A percentile compares a stretch with the other conserved stretches of the same genome.
These are phyloP conservation scores for Massarina eburnea DNA, from an alignment of 2,329 filamentous ascomycete genomes.

Conservation along the genomic window DNA sequence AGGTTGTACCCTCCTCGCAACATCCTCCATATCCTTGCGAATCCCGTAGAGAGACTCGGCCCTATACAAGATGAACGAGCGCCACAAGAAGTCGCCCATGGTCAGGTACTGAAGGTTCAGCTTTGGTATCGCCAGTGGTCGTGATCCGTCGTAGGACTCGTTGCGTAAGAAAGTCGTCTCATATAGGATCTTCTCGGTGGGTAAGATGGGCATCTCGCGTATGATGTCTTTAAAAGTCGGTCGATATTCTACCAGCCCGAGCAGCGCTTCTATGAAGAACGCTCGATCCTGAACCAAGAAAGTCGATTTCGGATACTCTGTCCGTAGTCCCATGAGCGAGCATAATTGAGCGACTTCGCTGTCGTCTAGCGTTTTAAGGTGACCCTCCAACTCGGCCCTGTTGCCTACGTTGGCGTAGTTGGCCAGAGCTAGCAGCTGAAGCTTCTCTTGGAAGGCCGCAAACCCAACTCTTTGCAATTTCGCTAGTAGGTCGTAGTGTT, in stretches of 20 bases:
- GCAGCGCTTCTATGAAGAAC: conserved; percentile 70
- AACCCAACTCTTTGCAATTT: conserved; percentile 72
- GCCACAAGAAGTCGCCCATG: conserved; percentile 94
- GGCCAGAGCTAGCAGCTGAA: conserved; percentile 87
- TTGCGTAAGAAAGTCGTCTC: conserved; percentile 77
- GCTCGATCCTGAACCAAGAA: conserved; percentile 64
- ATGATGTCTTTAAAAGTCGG: conserved; percentile 81
- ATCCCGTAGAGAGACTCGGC: conserved; percentile 94
- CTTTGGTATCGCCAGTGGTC: conserved; percentile 87
- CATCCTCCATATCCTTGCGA: conserved; percentile 83
- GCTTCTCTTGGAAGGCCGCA: conserved; percentile 83
- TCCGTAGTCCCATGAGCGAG: conserved; percentile 73
- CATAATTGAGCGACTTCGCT: conserved; percentile 72
- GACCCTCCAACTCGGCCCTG: conserved; percentile 72
- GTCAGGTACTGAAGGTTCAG: conserved; percentile 94
- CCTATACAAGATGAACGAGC: conserved; percentile 84
- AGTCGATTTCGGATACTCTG: conserved; percentile 74
- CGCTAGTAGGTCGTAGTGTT: conserved; percentile 75
- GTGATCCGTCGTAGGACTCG: conserved; percentile 83
- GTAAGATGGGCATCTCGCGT: conserved; percentile 71
- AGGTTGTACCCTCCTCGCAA: conserved; percentile 76
- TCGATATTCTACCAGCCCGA: conserved; percentile 74
- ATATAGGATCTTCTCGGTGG: conserved; percentile 81
- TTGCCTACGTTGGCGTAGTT: conserved; percentile 89
- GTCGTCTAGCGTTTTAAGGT: conserved; percentile 73